Evolutionary conservation across 164 flowering plant genomes (phyloP), one percentile per base, ranked within the genome.

Genomic region (Euptelea pleiosperma): DNA sequence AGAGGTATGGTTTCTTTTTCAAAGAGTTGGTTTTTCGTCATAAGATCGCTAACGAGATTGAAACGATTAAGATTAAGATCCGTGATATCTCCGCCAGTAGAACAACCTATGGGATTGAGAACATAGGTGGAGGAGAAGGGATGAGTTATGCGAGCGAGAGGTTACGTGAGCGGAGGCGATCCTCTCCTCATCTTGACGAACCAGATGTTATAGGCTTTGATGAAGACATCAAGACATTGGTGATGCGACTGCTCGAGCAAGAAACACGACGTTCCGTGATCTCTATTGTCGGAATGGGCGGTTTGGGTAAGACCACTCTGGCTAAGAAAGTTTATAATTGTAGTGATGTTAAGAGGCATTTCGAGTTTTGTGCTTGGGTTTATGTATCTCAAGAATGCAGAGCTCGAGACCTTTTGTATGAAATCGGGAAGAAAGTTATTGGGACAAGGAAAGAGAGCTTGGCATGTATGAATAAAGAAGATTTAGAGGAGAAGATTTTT

Each of bases 341-440:
- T 26, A 10, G 3, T 9, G 14, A 21, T 52, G 26, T 52, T 15
- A 34, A 3, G 28, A 21, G 16, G 5, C 41, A 16, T 11, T 53
- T 49, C 19, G 53, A 49, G 6, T 29, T 3, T 28, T 49, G 18
- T n/a, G n/a, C n/a, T n/a, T n/a, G n/a, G n/a, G n/a, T n/a, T n/a
- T n/a, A n/a, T n/a, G n/a, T n/a, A n/a, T 49, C 53, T 26, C 53
- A 49, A 29, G 53, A 28, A 11, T 49, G 29, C 18, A 28, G 5
- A 40, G 11, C 9, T 14, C 12, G 31, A 28, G 47, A 55, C 6
- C 12, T 55, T 41, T n/a, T 55, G 5, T 14, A 25, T 7, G 34
- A n/a, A 9, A 24, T 42, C 2, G 4, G 2, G 22, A 29, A 6
- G 41, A 28, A n/a, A 4, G n/a, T n/a, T n/a, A n/a, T n/a, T n/a